phyloP scores from a whole-genome alignment of 768 basidiomycete species.

The Serpula lacrymans region DNA sequence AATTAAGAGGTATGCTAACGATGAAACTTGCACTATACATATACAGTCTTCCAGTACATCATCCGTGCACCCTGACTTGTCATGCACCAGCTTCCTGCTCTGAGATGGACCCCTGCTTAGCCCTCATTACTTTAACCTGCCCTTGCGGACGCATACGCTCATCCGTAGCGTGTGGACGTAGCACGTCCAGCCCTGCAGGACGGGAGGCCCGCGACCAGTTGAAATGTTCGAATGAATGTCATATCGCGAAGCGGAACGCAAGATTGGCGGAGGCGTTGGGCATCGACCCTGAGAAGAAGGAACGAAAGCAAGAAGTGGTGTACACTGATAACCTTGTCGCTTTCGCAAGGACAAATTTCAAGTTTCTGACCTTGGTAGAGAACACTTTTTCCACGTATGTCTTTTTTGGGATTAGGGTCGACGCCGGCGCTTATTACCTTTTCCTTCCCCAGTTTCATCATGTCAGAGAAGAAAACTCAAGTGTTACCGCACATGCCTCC shows the following conservation, averaged over 20 bases:
- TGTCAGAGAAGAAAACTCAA: slow-evolving; percentile 62
- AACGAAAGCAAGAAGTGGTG: slow-evolving; percentile 35
- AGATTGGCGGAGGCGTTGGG: slow-evolving; percentile 89
- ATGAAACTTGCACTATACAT: background rate
- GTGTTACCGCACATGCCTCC: slow-evolving; percentile 80
- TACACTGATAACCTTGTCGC: slow-evolving; percentile 63
- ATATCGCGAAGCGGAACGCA: slow-evolving; percentile 81
- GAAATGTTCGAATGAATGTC: slow-evolving; percentile 84
- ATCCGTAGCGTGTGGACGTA: slow-evolving; percentile 67
- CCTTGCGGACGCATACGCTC: slow-evolving; percentile 82
- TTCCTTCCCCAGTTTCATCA: slow-evolving; percentile 50
- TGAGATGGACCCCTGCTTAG: slow-evolving; percentile 74
- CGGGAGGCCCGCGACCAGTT: slow-evolving; percentile 38
- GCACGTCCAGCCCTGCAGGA: slow-evolving; percentile 40
- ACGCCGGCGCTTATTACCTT: slow-evolving; percentile 3
- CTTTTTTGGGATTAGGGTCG: slow-evolving; percentile 16
- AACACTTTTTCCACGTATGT: slow-evolving; percentile 76
- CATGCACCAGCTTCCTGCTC: slow-evolving; percentile 88
- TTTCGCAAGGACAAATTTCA: slow-evolving; percentile 57
- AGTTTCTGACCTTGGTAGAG: slow-evolving; percentile 74
- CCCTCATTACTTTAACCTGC: slow-evolving; percentile 67
- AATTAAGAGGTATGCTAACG: background rate
- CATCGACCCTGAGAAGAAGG: slow-evolving; percentile 56
- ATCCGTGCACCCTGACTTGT: slow-evolving; percentile 75
- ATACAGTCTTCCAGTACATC: slow-evolving; percentile 59